Evolutionary conservation across 148 eudicot genomes (phyloP).

Genomic region (Talinum fruticosum): DNA sequence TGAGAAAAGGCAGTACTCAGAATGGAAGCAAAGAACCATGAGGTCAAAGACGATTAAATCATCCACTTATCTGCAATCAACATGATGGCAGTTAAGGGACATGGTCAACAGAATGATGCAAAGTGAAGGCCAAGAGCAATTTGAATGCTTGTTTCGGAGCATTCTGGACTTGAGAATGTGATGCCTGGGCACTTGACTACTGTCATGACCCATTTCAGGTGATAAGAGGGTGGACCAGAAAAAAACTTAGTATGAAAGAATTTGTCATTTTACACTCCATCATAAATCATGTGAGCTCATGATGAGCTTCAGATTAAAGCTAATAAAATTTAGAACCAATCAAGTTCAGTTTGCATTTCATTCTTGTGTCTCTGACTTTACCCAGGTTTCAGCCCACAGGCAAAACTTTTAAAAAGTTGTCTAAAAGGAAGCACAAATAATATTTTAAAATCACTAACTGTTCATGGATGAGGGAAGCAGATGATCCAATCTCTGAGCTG

Average conservation of each 20-base stretch:
- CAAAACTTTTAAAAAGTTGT: neutral
- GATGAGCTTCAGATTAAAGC: neutral
- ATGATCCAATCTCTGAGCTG: conserved; percentile 85
- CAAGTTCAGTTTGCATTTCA: neutral
- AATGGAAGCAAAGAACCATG: neutral
- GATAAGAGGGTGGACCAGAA: neutral
- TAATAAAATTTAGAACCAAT: neutral
- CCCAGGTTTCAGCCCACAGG: neutral
- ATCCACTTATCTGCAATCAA: neutral
- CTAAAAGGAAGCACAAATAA: neutral
- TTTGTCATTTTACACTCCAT: neutral
- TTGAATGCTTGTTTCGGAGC: neutral
- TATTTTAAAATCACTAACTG: conserved; percentile 32
- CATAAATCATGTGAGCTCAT: neutral
- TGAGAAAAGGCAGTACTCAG: neutral
- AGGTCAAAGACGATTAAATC: neutral
- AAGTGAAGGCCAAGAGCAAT: neutral
- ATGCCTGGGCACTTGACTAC: neutral
- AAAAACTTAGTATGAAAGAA: neutral
- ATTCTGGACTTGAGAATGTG: neutral
- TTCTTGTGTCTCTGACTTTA: neutral
- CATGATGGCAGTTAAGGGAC: neutral
- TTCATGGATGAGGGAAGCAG: conserved; percentile 73
- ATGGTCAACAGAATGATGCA: neutral
- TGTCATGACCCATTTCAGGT: neutral